Base-by-base conservation (phyloP, 768 basidiomycete species). In the Chalciporus sphaerocephalus region DNA sequence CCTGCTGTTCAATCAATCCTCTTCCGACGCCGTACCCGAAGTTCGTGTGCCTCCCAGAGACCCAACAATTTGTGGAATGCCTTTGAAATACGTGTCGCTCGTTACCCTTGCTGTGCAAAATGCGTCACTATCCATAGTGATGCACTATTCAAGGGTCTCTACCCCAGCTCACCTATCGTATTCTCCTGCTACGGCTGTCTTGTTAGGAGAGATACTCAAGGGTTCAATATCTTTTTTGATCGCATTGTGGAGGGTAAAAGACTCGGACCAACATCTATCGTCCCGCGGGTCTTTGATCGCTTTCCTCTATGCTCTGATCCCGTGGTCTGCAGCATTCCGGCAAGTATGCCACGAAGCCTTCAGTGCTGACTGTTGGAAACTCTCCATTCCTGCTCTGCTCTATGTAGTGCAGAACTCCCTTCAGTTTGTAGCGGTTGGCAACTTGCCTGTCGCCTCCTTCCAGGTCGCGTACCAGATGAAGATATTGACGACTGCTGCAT, bases 391-490 rank as follows among this genome's bases (percentile, higher is more conserved):
- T 1, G 94, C 95, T 16, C 75, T 96, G 50, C 85, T 97, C 54
- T 97, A 96, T 59, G 85, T 93, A 53, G 78, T 95, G n/a, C 92
- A 98, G 68, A 97, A 97, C 65, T 88, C 90, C 30, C 81, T 99
- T 18, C 96, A 98, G 66, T 99, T 95, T 67, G 91, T 96, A 54
- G 96, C 96, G 18, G 86, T 95, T 50, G 81, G 82, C 53, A 98
- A 99, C 68, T 80, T 99, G 47, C 91, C 92, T 30, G 94, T 92
- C 42, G 95, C 96, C 12, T 92, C 95, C 3, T 99, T 97, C 71
- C 95, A 98, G 65, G 92, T 97, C 51, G 90, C 89, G 8, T 95
- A 97, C 65, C 93, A 97, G 69, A 94, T 97, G 93, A 97, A 97
- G 68, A 97, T 97, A 62, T 77, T 97, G 46, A 97, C 93, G 39